Evolutionary conservation across 345 rosid genomes (phyloP).

Genomic region (Brassica cretica): DNA sequence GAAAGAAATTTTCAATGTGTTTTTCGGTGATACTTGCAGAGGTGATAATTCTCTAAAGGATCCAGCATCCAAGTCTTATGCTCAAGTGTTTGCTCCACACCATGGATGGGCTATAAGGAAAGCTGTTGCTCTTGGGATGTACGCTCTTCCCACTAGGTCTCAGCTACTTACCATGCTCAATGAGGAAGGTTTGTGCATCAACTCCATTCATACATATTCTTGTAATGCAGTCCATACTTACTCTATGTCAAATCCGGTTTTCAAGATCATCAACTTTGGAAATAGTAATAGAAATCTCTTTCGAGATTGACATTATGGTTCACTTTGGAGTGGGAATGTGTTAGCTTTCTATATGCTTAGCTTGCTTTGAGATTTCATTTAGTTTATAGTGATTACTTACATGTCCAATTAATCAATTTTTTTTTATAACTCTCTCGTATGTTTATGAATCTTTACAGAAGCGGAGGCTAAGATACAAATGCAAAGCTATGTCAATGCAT

Average conservation of each 20-base stretch:
- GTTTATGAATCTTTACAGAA: constrained; percentile 47
- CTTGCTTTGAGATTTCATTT: constrained; percentile 5
- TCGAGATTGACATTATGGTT: constrained; percentile 4
- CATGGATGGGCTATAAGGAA: constrained; percentile 95
- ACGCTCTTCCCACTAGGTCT: constrained; percentile 83
- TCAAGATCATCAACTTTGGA: not conserved
- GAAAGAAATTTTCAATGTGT: not conserved
- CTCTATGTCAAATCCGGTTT: not conserved
- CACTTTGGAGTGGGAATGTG: not conserved
- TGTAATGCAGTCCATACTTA: not conserved
- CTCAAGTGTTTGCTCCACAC: constrained; percentile 89
- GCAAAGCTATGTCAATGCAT: constrained; percentile 63
- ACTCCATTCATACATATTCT: constrained; percentile 26
- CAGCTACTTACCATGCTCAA: constrained; percentile 76
- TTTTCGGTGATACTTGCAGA: constrained; percentile 37
- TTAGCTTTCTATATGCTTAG: not conserved
- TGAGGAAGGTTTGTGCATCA: constrained; percentile 72
- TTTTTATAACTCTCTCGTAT: not conserved
- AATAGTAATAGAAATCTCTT: not conserved
- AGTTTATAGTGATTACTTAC: not conserved
- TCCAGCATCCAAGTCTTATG: constrained; percentile 90
- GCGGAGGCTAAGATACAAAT: constrained; percentile 66
- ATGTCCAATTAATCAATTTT: not conserved
- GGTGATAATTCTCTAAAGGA: constrained; percentile 70
- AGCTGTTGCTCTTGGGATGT: constrained; percentile 95